Conservation (phyloP, 306 rosid species). For the Cucumis cinereus region DNA sequence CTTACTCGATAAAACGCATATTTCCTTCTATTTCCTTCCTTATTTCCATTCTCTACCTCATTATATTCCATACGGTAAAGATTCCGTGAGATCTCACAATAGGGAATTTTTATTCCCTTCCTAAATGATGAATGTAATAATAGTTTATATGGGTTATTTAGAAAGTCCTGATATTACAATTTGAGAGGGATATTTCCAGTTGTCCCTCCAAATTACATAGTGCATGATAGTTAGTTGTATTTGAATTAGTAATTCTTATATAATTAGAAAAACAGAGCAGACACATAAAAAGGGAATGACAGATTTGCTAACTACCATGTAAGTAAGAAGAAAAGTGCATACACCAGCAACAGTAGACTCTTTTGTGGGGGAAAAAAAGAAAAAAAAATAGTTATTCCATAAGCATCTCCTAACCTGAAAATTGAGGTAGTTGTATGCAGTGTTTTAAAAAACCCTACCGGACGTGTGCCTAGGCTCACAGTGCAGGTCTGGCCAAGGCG, state of each 20-base stretch:
- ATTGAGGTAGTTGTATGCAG: background rate
- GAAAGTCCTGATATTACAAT: background rate
- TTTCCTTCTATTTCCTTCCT: background rate
- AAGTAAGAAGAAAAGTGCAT: background rate
- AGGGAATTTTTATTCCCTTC: background rate
- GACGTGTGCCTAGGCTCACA: too few relatives aligned
- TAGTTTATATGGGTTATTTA: background rate
- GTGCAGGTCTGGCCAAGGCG: too few relatives aligned
- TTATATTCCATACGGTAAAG: background rate
- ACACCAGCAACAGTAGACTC: background rate
- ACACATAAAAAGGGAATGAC: background rate
- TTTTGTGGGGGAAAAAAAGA: background rate
- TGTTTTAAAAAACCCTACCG: too few relatives aligned
- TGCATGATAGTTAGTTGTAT: background rate
- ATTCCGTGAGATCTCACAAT: background rate
- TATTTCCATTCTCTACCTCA: background rate
- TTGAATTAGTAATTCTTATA: background rate
- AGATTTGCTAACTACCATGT: background rate
- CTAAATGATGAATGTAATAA: background rate
- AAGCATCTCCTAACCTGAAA: background rate
- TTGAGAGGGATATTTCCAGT: background rate
- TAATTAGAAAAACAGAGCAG: background rate
- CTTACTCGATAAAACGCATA: background rate
- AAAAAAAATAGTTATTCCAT: background rate
- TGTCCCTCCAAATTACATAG: background rate